A percentile compares a stretch with the other conserved stretches of the same genome.
Conservation (phyloP, 2,329 filamentous ascomycete genomes). For the Pseudopithomyces chartarum region DNA sequence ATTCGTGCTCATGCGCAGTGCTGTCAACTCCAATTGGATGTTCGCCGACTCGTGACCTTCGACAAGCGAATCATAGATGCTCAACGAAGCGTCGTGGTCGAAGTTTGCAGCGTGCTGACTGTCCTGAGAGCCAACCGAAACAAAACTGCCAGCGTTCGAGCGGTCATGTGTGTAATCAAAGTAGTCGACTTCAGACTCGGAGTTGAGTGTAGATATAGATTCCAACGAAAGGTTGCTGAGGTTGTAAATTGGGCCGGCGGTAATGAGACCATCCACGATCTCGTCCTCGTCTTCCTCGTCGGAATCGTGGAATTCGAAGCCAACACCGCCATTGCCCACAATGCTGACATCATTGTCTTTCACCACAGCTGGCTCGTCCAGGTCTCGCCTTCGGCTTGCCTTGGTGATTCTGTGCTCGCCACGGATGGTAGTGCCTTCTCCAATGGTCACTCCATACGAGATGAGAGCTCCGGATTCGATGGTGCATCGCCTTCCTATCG, state of each 20-base stretch:
- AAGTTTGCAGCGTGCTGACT: conserved; percentile 65
- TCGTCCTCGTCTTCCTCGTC: conserved; percentile 69
- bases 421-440: conserved; percentile 60
- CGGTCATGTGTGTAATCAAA: conserved; percentile 56
- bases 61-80: conserved; percentile 83
- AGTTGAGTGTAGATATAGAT: conserved; percentile 69
- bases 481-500: conserved; percentile 71
- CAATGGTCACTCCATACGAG: conserved; percentile 76
- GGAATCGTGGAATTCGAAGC: conserved; percentile 63
- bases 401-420: conserved; percentile 52
- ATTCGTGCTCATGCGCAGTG: conserved; percentile 87
- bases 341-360: conserved; percentile 54
- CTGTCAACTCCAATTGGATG: conserved; percentile 91
- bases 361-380: conserved; percentile 43
- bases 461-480: conserved; percentile 77
- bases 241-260: conserved; percentile 53
- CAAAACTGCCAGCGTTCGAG: conserved; percentile 72
- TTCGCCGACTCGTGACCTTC: conserved; percentile 75
- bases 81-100: conserved; percentile 84
- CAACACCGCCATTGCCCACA: conserved; percentile 64
- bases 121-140: conserved; percentile 72
- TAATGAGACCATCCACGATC: conserved; percentile 47
- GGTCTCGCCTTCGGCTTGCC: conserved; percentile 52
- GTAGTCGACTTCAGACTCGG: conserved; percentile 51
- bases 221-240: conserved; percentile 54